Evolutionary conservation across 768 basidiomycete species (phyloP).

Genomic region (Chalciporus pseudorubinellus): DNA sequence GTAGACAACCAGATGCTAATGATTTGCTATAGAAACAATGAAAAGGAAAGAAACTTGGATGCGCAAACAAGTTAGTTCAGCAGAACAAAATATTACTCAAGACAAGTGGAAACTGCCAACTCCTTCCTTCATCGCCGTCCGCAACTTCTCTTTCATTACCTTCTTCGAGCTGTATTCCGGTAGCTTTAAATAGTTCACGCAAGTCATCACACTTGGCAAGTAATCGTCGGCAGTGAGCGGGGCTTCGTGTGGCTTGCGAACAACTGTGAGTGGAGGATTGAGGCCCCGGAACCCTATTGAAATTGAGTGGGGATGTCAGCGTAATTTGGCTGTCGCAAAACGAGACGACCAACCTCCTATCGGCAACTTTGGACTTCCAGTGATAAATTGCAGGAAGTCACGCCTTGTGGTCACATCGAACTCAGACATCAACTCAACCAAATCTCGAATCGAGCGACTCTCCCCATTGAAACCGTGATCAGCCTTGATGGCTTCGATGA

Average conservation of each 20-base stretch:
- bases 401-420: constrained; percentile 75
- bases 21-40: constrained; percentile 5
- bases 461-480: constrained; percentile 98
- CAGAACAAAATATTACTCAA: constrained; percentile 37
- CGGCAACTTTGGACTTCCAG: constrained; percentile 94
- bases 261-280: constrained; percentile 92
- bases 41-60: constrained; percentile 7
- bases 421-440: constrained; percentile 82
- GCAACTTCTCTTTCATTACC: constrained; percentile 81
- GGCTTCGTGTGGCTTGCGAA: constrained; percentile 93
- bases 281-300: constrained; percentile 85
- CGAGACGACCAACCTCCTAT: constrained; percentile 72
- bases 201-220: constrained; percentile 97
- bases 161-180: constrained; percentile 91
- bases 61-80: constrained; percentile 23
- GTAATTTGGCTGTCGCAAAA: background rate
- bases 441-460: constrained; percentile 83
- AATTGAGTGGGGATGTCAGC: background rate
- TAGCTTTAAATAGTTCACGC: constrained; percentile 94
- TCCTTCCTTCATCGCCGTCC: constrained; percentile 87
- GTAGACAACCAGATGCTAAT: constrained; percentile 13
- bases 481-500: constrained; percentile 89
- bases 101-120: constrained; percentile 98
- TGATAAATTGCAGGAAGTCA: constrained; percentile 93
- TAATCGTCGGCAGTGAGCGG: constrained; percentile 92